phyloP scores from a whole-genome alignment of 306 rosid species.

The Elaeagnus macrophylla region DNA sequence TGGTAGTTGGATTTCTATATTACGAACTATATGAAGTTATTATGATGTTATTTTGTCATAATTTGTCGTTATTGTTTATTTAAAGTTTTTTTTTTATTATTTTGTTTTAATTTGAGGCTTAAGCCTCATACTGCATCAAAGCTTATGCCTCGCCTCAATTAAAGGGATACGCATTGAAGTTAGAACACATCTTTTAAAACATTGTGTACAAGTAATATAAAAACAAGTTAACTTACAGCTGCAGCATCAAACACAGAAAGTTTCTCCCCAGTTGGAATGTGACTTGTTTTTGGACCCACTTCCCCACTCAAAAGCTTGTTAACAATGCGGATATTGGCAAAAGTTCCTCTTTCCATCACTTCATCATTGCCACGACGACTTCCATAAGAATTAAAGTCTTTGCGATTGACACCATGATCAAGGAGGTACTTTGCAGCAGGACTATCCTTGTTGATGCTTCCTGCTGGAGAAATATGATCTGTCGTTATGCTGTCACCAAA shows the following conservation, averaged over 20 bases:
- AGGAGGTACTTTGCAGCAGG: slow-evolving; percentile 85
- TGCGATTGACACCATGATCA: slow-evolving; percentile 67
- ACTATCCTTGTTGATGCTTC: slow-evolving; percentile 87
- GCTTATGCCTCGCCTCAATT: too few relatives aligned
- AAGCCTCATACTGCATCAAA: too few relatives aligned
- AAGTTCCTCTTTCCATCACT: slow-evolving; percentile 93
- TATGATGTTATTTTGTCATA: too few relatives aligned
- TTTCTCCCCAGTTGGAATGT: slow-evolving; percentile 78
- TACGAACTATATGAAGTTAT: too few relatives aligned
- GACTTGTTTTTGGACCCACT: slow-evolving; percentile 80
- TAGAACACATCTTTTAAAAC: too few relatives aligned
- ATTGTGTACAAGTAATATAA: too few relatives aligned
- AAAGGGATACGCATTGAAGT: too few relatives aligned
- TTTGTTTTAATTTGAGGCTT: too few relatives aligned
- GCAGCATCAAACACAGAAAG: slow-evolving; percentile 79
- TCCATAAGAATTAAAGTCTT: slow-evolving; percentile 92
- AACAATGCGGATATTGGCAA: slow-evolving; percentile 83
- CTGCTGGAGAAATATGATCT: slow-evolving; percentile 95
- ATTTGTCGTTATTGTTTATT: too few relatives aligned
- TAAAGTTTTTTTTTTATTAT: too few relatives aligned
- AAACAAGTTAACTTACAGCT: slow-evolving; percentile 37
- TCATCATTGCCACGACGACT: slow-evolving; percentile 95
- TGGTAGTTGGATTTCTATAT: too few relatives aligned
- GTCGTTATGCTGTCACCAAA: slow-evolving; percentile 95
- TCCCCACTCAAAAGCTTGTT: slow-evolving; percentile 89